A percentile compares a stretch with the other conserved stretches of the same genome.
These are phyloP conservation scores for Neoboletus magnificus DNA, from an alignment of 768 basidiomycete species.

Conservation along the genomic window DNA sequence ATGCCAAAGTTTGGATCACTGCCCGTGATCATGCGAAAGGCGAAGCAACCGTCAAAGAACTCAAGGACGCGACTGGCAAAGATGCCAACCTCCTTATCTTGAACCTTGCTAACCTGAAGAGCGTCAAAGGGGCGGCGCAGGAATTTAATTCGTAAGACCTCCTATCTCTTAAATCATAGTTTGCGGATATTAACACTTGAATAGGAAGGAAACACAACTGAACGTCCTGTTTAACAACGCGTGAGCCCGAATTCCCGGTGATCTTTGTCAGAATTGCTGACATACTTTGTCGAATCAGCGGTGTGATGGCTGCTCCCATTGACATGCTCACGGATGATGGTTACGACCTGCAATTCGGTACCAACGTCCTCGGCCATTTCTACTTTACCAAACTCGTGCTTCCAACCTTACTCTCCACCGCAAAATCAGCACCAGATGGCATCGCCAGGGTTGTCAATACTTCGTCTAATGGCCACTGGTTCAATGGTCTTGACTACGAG, in stretches of 20 bases:
- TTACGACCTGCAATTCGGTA: slow-evolving; percentile 42
- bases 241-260: slow-evolving; percentile 10
- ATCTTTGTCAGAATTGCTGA: not conserved
- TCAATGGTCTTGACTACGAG: slow-evolving; percentile 23
- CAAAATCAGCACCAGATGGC: slow-evolving; percentile 30
- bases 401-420: slow-evolving; percentile 31
- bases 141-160: slow-evolving; percentile 35
- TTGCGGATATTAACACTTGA: not conserved
- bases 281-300: slow-evolving; percentile 17
- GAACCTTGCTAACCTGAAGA: slow-evolving; percentile 39
- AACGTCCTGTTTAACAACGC: slow-evolving; percentile 32
- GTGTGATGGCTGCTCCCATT: slow-evolving; percentile 29
- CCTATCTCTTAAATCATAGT: too few species aligned
- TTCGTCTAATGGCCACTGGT: slow-evolving; percentile 26
- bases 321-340: slow-evolving; percentile 36
- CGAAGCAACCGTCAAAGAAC: slow-evolving; percentile 15
- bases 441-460: slow-evolving; percentile 36
- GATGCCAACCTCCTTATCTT: slow-evolving; percentile 35
- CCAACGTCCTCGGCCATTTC: slow-evolving; percentile 36
- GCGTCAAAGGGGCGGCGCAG: slow-evolving; percentile 38
- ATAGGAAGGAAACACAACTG: slow-evolving; percentile 20
- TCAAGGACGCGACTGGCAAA: slow-evolving; percentile 24
- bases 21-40: slow-evolving; percentile 20
- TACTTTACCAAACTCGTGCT: slow-evolving; percentile 37
- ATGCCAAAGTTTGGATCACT: slow-evolving; percentile 30